Conservation (phyloP, 352 stramenopile species). For the Blastocystis sp. region DNA sequence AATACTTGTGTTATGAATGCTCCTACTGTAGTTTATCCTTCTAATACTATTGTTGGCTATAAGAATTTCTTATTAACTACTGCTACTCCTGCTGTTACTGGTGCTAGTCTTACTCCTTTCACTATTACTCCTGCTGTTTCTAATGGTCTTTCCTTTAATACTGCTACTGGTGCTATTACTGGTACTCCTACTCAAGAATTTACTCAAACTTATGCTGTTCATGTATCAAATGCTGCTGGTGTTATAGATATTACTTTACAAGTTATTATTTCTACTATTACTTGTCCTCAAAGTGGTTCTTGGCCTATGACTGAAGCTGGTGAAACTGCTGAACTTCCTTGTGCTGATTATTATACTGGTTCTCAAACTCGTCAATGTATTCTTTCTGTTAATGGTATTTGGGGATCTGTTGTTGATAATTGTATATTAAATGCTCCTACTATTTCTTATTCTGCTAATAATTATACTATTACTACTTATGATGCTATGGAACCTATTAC, state of each 20-base stretch:
- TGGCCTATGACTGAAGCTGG: conserved; percentile 30
- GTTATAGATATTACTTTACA: not conserved
- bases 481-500: conserved; percentile 18
- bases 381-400: not conserved
- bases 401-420: not conserved
- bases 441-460: conserved; percentile 25
- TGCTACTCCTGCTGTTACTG: conserved; percentile 15
- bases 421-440: conserved; percentile 22
- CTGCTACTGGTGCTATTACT: conserved; percentile 6
- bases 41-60: conserved; percentile 9
- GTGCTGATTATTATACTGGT: too few relatives aligned
- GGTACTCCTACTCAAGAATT: conserved; percentile 30
- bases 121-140: conserved; percentile 2
- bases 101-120: conserved; percentile 3
- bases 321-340: too few relatives aligned
- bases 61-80: conserved; percentile 30
- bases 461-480: conserved; percentile 19
- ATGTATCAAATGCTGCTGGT: conserved; percentile 12
- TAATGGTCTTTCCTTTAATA: conserved; percentile 31
- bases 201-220: conserved; percentile 20
- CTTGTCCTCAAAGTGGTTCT: not conserved
- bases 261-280: conserved; percentile 9
- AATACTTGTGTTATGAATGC: conserved; percentile 20
- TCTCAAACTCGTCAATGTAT: conserved; percentile 14
- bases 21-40: conserved; percentile 7